Base-by-base conservation (phyloP, 2,329 filamentous ascomycete genomes). In the Neofusicoccum cordaticola region DNA sequence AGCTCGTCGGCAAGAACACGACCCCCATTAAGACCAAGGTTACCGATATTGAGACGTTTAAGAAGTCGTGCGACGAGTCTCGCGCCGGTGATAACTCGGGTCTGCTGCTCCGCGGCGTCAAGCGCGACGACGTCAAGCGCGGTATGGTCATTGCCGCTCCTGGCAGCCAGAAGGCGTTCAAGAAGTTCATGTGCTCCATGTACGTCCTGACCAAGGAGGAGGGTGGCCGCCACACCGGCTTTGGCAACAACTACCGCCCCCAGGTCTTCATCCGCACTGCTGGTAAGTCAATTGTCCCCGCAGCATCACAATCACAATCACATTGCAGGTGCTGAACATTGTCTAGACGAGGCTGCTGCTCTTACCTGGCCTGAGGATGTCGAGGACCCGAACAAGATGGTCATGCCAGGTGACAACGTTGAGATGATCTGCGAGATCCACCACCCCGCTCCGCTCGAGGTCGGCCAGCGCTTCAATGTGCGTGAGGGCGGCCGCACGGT, bases 11-110 rank as follows among this genome's bases (percentile, higher is more conserved):
- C 78, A 96, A 95, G 84, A 88, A 89, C 71, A 80, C 82, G 65
- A 85, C 88, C 51, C 82, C 92, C 70, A 91, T 98, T 85, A 97
- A 96, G 88, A 98, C 95, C 80, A 98, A 97, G 86, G 94, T 99
- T 70, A 99, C 95, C 75, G 96, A 99, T 77, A 98, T 99, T 72
- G 95, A 99, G 85, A 99, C 94, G 70, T 99, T 99, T 87, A 97
- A 98, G 87, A 99, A 99, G 88, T 96, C 93, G 57, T 98, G 95
- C 81, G 93, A 97, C 66, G 92, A 97, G 82, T 96, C 94, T 66
- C 88, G 91, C 73, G 95, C 95, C 67, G 95, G 95, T 80, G 95
- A 99, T 82, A 99, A 98, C 88, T 97, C 95, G 31, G 95, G 95
- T 76, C 90, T 99, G 42, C 88, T 99, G 63, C 90, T 99, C 80